Base-by-base conservation (phyloP, 768 basidiomycete species). In the Lentinula lateritia region DNA sequence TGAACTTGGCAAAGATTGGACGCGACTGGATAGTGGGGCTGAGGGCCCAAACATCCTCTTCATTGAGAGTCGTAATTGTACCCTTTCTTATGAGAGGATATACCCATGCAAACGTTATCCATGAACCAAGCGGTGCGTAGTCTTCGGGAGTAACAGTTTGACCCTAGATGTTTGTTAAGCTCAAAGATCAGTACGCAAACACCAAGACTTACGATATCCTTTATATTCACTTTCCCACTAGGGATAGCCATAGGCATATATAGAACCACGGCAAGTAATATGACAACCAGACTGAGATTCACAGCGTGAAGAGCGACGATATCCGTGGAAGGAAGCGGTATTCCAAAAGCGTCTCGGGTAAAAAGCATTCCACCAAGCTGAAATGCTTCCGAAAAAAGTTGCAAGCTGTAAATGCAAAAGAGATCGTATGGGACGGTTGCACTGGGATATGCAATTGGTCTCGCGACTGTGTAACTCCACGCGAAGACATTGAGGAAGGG, bases 41-140 rank as follows among this genome's bases (percentile, higher is more conserved):
- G 23, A 93, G 76, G 52, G 76, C 62, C 87, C 88, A 91, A 0
- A 93, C 83, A 60, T 92, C 89, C 1, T 78, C 73, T 67, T 93
- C 90, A 52, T 85, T 80, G 52, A 93, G 76, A 1, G 86, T 90
- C 4, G 75, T 76, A 58, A 76, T 61, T 39, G 78, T 72, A 23
- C 85, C 84, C 76, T 77, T 78, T 66, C 73, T 71, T 46, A 92
- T 76, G 4, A 91, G 77, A 2, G 88, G 89, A 50, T 83, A 79
- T 35, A 92, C 76, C 89, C 91, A 93, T 39, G 68, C 74, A 66
- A 91, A 92, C 1, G 88, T 83, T 0, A 84, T 72, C 91, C 91
- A 92, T 43, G 82, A 80, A 75, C 82, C 83, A 13, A 93, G 77
- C 1, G 85, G 75, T 0, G 87, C 85, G 67, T 92, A 92, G 65